Conservation (phyloP, 2,329 filamentous ascomycete genomes). For the Clarireedia monteithiana region DNA sequence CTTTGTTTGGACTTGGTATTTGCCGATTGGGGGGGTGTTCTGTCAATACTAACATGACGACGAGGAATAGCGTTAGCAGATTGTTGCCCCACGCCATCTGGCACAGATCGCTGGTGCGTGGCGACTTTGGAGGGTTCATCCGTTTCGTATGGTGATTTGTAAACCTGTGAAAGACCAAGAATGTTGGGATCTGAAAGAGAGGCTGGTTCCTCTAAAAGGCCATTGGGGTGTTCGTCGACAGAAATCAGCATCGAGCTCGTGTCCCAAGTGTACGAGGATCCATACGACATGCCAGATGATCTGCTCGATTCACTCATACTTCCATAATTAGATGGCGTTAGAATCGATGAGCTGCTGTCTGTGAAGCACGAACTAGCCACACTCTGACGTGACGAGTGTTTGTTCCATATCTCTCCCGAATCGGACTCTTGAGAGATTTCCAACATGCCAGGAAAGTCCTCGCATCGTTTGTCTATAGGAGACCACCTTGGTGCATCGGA, state of each 20-base stretch:
- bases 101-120: no score
- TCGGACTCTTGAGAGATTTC: background rate
- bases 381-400: background rate
- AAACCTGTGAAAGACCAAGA: background rate
- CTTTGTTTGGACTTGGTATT: background rate
- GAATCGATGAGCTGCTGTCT: constrained; percentile 8
- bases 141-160: no score
- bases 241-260: constrained; percentile 11
- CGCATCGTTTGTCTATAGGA: background rate
- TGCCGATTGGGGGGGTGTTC: background rate
- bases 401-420: background rate
- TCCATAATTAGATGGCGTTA: constrained; percentile 3
- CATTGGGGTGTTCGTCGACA: background rate
- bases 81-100: background rate
- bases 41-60: no score
- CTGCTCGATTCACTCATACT: constrained; percentile 1
- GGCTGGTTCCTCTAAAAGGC: background rate
- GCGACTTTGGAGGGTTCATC: no score
- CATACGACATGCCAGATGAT: constrained; percentile 10
- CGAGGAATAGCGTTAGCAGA: background rate
- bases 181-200: background rate
- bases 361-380: constrained; percentile 1
- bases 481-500: background rate
- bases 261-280: constrained; percentile 15
- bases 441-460: background rate